Evolutionary conservation across 805 yeast genomes (phyloP), one percentile per base, ranked within the genome.

Genomic region (Kluyveromyces aestuarii): DNA sequence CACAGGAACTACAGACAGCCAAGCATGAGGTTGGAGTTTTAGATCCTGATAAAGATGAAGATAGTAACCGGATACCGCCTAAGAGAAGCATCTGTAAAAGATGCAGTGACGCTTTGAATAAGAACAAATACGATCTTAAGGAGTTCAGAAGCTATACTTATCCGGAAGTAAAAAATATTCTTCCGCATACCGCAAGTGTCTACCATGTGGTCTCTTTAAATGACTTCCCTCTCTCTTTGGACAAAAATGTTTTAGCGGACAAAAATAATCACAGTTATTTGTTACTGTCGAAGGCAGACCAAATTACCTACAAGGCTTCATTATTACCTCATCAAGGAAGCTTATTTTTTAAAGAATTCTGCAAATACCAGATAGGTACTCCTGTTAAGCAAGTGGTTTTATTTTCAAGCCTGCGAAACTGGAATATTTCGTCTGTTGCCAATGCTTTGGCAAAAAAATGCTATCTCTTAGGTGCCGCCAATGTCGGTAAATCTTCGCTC

Each of bases 181-280:
- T 70, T 19, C 87, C 81, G 2, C 57, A 55, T 3, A 55, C 63
- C 33, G 74, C 78, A 3, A 72, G 72, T 8, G 55, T 84, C 1
- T 73, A 82, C 2, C 81, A 84, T 58, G 79, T 85, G 1, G 69
- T 83, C 9, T 81, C 84, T 36, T 80, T 84, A 1, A 62, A 74
- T 13, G 95, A 87, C 54, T 86, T 87, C 59, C 96, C 96, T 1
- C 66, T 83, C 39, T 73, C 82, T 7, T 57, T 82, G 2, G 67
- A 74, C 49, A 45, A 43, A n/a, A 30, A 47, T 7, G 19, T 61
- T 6, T 44, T 64, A n/a, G 39, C 53, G 14, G 49, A 48, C 27
- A 45, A 48, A 21, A 39, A 50, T 10, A 48, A 46, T 40, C 51
- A 51, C 18, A 30, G 54, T 4, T 40, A 57, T 16, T 46, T 64